Percentiles rank a stretch among this genome's conserved stretches.
Conservation (phyloP, 1,284 basidiomycete species). For the Ceratobasidium sp. region DNA sequence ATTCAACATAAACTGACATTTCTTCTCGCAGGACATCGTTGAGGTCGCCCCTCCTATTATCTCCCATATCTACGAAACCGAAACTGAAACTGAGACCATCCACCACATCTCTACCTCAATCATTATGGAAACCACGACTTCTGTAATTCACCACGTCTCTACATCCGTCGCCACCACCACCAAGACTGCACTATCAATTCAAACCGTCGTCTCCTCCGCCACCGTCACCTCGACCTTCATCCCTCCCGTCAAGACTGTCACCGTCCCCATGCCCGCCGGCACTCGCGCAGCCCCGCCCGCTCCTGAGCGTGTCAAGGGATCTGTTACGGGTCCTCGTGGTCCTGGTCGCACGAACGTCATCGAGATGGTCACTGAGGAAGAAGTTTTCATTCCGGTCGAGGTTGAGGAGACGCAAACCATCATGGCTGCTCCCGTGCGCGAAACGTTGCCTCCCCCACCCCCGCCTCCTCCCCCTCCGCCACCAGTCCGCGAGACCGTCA, state of each 20-base stretch:
- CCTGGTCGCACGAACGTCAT: slow-evolving; percentile 67
- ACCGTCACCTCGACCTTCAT: slow-evolving; percentile 72
- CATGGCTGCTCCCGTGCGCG: slow-evolving; percentile 14
- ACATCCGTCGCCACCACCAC: slow-evolving; percentile 71
- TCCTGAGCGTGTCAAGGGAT: slow-evolving; percentile 61
- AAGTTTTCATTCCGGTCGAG: slow-evolving; percentile 45
- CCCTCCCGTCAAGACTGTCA: slow-evolving; percentile 65
- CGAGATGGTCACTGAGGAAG: slow-evolving; percentile 69
- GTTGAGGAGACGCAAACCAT: slow-evolving; percentile 46
- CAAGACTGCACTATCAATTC: slow-evolving; percentile 63
- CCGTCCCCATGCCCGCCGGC: slow-evolving; percentile 79
- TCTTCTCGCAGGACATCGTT: slow-evolving; percentile 29
- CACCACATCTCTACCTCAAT: slow-evolving; percentile 50
- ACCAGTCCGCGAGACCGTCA: slow-evolving; percentile 32
- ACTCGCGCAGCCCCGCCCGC: slow-evolving; percentile 81
- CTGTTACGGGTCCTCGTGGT: slow-evolving; percentile 61
- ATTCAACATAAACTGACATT: slow-evolving; percentile 17
- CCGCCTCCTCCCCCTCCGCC: slow-evolving; percentile 40
- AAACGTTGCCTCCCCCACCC: slow-evolving; percentile 26
- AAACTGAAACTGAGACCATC: slow-evolving; percentile 53
- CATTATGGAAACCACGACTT: slow-evolving; percentile 51
- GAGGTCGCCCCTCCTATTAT: slow-evolving; percentile 27
- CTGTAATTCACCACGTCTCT: slow-evolving; percentile 59
- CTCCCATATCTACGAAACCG: slow-evolving; percentile 38
- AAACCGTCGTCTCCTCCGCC: slow-evolving; percentile 71